These are phyloP conservation scores for Lentinula raphanica DNA, from an alignment of 768 basidiomycete genomes.

Conservation along the genomic window DNA sequence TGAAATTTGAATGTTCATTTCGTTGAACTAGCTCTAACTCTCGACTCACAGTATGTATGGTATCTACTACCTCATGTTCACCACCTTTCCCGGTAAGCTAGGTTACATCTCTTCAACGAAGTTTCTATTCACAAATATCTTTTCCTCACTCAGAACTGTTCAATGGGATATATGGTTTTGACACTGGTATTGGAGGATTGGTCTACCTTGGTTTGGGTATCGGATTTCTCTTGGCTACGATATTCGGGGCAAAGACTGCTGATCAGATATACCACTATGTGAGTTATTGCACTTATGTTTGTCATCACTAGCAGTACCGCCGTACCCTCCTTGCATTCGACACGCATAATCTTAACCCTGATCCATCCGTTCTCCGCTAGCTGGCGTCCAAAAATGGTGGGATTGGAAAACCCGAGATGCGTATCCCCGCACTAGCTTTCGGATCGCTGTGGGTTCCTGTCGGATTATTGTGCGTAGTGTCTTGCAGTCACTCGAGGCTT, in stretches of 20 bases:
- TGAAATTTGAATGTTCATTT: too few species aligned
- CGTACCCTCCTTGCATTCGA: too few species aligned
- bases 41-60: constrained; percentile 22
- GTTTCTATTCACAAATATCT: neutral
- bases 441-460: constrained; percentile 47
- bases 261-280: constrained; percentile 31
- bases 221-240: constrained; percentile 31
- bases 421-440: constrained; percentile 46
- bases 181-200: constrained; percentile 25
- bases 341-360: too few species aligned
- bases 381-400: constrained; percentile 34
- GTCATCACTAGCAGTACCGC: too few species aligned
- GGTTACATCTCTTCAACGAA: constrained; percentile 16
- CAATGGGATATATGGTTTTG: constrained; percentile 21
- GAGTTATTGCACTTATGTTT: too few species aligned
- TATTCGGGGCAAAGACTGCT: constrained; percentile 26
- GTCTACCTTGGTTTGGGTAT: constrained; percentile 34
- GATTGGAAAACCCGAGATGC: constrained; percentile 49
- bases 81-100: constrained; percentile 48
- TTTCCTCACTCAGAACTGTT: constrained; percentile 17
- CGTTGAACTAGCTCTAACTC: too few species aligned
- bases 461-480: constrained; percentile 39
- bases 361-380: constrained; percentile 19
- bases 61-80: constrained; percentile 49
- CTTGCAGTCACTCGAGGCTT: neutral